phyloP scores from a whole-genome alignment of 768 basidiomycete genomes.

The Mycena belliarum region DNA sequence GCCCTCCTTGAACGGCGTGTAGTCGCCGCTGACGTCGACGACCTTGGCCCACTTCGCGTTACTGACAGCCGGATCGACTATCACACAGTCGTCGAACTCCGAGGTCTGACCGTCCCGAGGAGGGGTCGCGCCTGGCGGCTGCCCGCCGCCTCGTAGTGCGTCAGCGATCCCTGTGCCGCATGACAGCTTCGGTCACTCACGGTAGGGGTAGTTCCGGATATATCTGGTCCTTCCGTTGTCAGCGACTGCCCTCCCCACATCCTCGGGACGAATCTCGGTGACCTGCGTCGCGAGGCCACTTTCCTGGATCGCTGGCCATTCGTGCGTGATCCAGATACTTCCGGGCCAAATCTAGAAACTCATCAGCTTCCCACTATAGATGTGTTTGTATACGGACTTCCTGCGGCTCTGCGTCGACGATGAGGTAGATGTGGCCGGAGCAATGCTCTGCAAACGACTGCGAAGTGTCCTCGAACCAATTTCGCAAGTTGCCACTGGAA shows the following conservation, averaged over 20 bases:
- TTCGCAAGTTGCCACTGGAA: neutral
- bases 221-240: neutral
- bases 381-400: neutral
- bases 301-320: neutral
- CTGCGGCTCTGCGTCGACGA: neutral
- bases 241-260: neutral
- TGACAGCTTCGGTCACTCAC: no score
- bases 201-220: neutral
- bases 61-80: no score
- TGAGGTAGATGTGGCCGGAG: neutral
- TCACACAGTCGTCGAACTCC: no score
- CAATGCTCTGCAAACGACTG: neutral
- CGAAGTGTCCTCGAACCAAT: neutral
- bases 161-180: no score
- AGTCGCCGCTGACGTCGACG: no score
- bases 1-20: no score
- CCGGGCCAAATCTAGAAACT: neutral
- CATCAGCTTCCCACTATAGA: neutral
- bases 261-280: neutral
- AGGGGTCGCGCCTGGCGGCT: no score
- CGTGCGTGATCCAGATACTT: conserved; percentile 5
- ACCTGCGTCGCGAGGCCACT: neutral
- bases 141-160: no score
- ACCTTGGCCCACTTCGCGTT: no score
- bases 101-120: no score